These are phyloP conservation scores for Epichloe sp. DNA, from an alignment of 2,329 filamentous ascomycete genomes.

Conservation along the genomic window DNA sequence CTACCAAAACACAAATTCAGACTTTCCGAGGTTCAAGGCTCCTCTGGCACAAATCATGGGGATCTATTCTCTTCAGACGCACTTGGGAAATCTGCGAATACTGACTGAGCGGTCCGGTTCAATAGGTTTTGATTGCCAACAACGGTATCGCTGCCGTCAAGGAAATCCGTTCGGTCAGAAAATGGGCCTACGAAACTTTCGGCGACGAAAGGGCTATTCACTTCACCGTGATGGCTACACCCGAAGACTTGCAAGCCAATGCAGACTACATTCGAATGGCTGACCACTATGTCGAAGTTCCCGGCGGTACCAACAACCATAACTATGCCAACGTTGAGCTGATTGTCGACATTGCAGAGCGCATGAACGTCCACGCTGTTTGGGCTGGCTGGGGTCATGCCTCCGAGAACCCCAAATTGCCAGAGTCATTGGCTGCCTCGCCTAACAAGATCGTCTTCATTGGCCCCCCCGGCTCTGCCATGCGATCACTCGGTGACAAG, in stretches of 20 bases:
- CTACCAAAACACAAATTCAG: too few relatives aligned
- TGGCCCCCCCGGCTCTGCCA: constrained; percentile 90
- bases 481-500: constrained; percentile 98
- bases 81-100: too few relatives aligned
- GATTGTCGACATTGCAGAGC: constrained; percentile 96
- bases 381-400: constrained; percentile 99
- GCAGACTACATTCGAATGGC: constrained; percentile 99
- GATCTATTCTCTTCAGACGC: not conserved
- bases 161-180: constrained; percentile 96
- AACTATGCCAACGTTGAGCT: constrained; percentile 99
- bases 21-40: too few relatives aligned
- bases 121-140: constrained; percentile 92
- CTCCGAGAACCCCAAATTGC: constrained; percentile 95
- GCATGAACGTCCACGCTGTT: constrained; percentile 95
- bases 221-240: constrained; percentile 99
- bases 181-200: constrained; percentile 99
- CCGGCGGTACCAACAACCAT: constrained; percentile 98
- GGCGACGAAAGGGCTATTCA: constrained; percentile 97
- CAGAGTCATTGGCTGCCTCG: constrained; percentile 88
- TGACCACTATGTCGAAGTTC: constrained; percentile 98
- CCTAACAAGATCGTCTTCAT: constrained; percentile 99
- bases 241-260: constrained; percentile 93
- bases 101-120: not conserved
- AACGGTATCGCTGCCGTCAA: constrained; percentile 99
- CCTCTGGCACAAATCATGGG: not conserved